Percentiles rank a stretch among this genome's conserved stretches.
phyloP scores from a whole-genome alignment of 345 rosid genomes.

The Citrus mangshanensis region DNA sequence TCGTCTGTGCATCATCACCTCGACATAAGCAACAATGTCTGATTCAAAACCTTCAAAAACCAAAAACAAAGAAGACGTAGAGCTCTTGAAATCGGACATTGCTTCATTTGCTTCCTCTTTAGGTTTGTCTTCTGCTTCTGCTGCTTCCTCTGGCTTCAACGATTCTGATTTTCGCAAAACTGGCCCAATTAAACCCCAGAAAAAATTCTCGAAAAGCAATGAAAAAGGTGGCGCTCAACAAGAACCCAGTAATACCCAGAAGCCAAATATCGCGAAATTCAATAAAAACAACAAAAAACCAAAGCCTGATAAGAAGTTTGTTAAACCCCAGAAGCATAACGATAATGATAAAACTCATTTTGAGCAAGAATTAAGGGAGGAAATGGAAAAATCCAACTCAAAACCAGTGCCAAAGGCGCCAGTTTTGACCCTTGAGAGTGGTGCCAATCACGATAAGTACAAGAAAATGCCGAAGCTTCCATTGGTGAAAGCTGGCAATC shows the following conservation, averaged over 20 bases:
- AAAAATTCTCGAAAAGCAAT: conserved; percentile 3
- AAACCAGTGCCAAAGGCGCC: conserved; percentile 55
- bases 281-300: not conserved
- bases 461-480: conserved; percentile 69
- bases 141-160: conserved; percentile 65
- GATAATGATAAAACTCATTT: not conserved
- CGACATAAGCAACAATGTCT: conserved; percentile 28
- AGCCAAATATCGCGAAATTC: conserved; percentile 15
- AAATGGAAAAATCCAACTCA: not conserved
- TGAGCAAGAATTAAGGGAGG: not conserved
- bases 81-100: conserved; percentile 55
- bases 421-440: conserved; percentile 42
- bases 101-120: conserved; percentile 83
- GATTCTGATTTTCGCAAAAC: conserved; percentile 71
- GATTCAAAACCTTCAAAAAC: conserved; percentile 31
- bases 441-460: conserved; percentile 30
- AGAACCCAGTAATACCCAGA: conserved; percentile 11
- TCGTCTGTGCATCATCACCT: not conserved
- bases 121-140: conserved; percentile 57
- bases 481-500: conserved; percentile 60
- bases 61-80: conserved; percentile 14
- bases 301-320: conserved; percentile 5
- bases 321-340: not conserved
- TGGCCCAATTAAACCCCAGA: conserved; percentile 20
- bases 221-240: conserved; percentile 14